Evolutionary conservation across 257 asterid genomes (phyloP).

Genomic region (Solanum arcanum): DNA sequence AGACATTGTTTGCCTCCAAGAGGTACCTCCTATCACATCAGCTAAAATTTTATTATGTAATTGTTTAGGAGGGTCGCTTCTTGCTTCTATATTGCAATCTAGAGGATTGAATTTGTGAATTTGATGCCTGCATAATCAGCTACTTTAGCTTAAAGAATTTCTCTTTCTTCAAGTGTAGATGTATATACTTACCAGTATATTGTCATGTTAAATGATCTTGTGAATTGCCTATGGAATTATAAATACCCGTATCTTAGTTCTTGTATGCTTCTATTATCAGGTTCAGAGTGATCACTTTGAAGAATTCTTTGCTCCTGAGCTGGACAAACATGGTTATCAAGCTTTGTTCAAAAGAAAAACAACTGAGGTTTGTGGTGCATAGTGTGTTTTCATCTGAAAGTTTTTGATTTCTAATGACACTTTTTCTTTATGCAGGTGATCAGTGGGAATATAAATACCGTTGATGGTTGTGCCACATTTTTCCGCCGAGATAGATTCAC

Average conservation of each 20-base stretch:
- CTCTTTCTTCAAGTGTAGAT: background rate
- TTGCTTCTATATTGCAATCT: background rate
- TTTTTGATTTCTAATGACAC: background rate
- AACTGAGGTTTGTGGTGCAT: slow-evolving; percentile 59
- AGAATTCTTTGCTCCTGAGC: slow-evolving; percentile 89
- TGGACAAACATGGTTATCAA: slow-evolving; percentile 95
- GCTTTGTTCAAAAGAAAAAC: slow-evolving; percentile 72
- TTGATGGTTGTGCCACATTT: slow-evolving; percentile 98
- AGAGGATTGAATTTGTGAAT: background rate
- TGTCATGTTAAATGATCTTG: background rate
- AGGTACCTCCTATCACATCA: slow-evolving; percentile 36
- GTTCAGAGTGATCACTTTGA: slow-evolving; percentile 91
- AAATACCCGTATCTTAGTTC: background rate
- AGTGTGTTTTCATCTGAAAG: background rate
- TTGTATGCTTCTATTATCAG: slow-evolving; percentile 22
- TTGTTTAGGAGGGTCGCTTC: background rate
- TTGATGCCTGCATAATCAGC: background rate
- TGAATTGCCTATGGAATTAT: background rate
- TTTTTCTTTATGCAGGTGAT: slow-evolving; percentile 40
- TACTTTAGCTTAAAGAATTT: background rate
- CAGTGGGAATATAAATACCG: slow-evolving; percentile 33
- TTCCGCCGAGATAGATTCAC: slow-evolving; percentile 93
- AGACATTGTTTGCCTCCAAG: slow-evolving; percentile 95
- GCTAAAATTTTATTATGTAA: background rate
- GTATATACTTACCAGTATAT: background rate